These are phyloP conservation scores for Aspergillus sp. DNA, from an alignment of 2,329 filamentous ascomycete species.

Conservation along the genomic window DNA sequence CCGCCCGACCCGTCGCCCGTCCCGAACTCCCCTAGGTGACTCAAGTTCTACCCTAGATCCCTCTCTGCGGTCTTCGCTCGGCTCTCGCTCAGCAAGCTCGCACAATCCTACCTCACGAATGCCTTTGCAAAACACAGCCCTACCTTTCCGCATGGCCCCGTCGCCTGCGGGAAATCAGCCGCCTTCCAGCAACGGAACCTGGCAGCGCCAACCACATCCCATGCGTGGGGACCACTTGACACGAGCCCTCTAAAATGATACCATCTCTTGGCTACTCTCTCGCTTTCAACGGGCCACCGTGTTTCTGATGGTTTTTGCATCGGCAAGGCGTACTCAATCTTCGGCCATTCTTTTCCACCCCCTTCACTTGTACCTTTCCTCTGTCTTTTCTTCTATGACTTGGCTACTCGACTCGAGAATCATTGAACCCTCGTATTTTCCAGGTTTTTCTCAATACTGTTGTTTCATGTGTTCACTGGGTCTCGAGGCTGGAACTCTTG, in stretches of 20 bases:
- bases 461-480: constrained; percentile 8
- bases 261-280: not conserved
- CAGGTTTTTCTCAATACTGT: not conserved
- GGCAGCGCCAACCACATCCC: constrained; percentile 31
- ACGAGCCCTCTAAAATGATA: constrained; percentile 16
- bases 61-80: constrained; percentile 43
- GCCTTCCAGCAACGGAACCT: constrained; percentile 58
- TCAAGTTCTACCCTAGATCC: constrained; percentile 45
- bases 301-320: constrained; percentile 29
- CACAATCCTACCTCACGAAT: constrained; percentile 40
- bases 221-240: constrained; percentile 28
- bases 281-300: constrained; percentile 16
- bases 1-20: constrained; percentile 34
- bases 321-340: constrained; percentile 29
- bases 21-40: constrained; percentile 36
- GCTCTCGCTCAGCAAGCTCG: constrained; percentile 46
- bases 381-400: not conserved
- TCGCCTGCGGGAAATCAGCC: constrained; percentile 61
- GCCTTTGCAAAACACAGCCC: constrained; percentile 57
- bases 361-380: constrained; percentile 11
- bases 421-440: not conserved
- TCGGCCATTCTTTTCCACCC: constrained; percentile 18
- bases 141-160: constrained; percentile 68
- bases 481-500: constrained; percentile 28
- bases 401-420: not conserved